Base-by-base conservation (phyloP, 2,329 filamentous ascomycete genomes). In the Fusarium sp. region DNA sequence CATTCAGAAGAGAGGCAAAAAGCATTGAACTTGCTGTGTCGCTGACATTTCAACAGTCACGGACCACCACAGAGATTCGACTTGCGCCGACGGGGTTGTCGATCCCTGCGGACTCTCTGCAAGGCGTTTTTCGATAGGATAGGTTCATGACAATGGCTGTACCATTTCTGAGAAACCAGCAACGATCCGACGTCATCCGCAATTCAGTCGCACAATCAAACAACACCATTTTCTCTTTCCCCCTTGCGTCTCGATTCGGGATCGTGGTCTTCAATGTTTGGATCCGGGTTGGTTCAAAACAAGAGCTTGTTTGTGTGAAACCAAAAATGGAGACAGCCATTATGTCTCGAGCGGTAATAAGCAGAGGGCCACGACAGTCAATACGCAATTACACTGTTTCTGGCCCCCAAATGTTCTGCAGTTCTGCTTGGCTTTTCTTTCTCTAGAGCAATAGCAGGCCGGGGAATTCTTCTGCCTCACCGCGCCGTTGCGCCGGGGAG, bases 121-220 rank as follows among this genome's bases (percentile, higher is more conserved):
- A 70, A 76, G 75, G 75, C 75, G 58, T 74, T 74, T 36, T 62
- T 73, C 69, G 51, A 75, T 75, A 74, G 75, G 75, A 75, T 76
- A 74, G 75, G 75, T 72, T 76, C 62, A 74, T 69, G 71, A 61
- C 55, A 55, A 56, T 46, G 67, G 60, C 56, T 70, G 69, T 68
- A 52, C 56, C 62, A 65, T 68, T 48, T 48, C 53, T 54, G 58
- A 39, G 59, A 55, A 45, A 64, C 44, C 48, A 65, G 45, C 56
- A 59, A 55, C 40, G 30, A 44, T 53, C 51, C 57, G 54, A 69
- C 70, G 68, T 61, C 70, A 70, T 67, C 28, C 54, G 50, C 34
- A 34, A 40, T 21, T 46, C 28, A 40, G 45, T 39, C 32, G 30
- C 43, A 47, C 54, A 56, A 23, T 44, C 43, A 46, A 58, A 62